Conservation (phyloP, 2,329 filamentous ascomycete genomes). For the Phialophora macrospora region DNA sequence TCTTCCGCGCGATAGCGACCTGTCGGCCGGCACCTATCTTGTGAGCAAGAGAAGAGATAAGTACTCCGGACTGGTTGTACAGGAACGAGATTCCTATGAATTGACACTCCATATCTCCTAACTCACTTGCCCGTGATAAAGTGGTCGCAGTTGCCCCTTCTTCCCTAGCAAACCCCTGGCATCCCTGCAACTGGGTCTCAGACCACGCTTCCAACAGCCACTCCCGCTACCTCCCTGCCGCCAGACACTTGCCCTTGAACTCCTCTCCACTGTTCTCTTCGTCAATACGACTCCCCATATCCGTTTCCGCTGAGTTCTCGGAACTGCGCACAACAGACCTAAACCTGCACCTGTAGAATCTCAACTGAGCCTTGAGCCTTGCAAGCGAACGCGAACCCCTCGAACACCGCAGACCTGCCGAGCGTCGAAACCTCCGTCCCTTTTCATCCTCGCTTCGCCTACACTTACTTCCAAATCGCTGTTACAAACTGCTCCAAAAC, state of each 20-base stretch:
- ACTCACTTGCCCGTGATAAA: slow-evolving; percentile 15
- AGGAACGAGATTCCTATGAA: not conserved
- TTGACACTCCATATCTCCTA: not conserved
- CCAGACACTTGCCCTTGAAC: slow-evolving; percentile 16
- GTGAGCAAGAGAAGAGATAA: not conserved
- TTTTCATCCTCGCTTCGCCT: slow-evolving; percentile 20
- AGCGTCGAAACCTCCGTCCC: slow-evolving; percentile 16
- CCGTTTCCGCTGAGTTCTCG: slow-evolving; percentile 14
- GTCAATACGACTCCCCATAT: slow-evolving; percentile 17
- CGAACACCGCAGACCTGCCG: slow-evolving; percentile 19
- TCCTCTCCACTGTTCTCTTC: slow-evolving; percentile 18
- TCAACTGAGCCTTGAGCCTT: slow-evolving; percentile 22
- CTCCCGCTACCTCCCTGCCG: slow-evolving; percentile 10
- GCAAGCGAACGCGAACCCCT: slow-evolving; percentile 19
- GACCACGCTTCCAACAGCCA: slow-evolving; percentile 13
- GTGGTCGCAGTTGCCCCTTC: slow-evolving; percentile 18
- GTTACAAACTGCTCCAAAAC: slow-evolving; percentile 23
- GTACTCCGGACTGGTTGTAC: not conserved
- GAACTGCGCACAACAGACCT: slow-evolving; percentile 14
- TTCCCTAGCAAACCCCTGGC: slow-evolving; percentile 5
- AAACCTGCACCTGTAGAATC: slow-evolving; percentile 12
- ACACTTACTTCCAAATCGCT: slow-evolving; percentile 14
- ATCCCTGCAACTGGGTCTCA: slow-evolving; percentile 27
- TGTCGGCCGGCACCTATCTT: not conserved
- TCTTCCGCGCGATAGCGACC: not conserved